Conservation (phyloP, 768 basidiomycete genomes). For the Lactarius indigo region DNA sequence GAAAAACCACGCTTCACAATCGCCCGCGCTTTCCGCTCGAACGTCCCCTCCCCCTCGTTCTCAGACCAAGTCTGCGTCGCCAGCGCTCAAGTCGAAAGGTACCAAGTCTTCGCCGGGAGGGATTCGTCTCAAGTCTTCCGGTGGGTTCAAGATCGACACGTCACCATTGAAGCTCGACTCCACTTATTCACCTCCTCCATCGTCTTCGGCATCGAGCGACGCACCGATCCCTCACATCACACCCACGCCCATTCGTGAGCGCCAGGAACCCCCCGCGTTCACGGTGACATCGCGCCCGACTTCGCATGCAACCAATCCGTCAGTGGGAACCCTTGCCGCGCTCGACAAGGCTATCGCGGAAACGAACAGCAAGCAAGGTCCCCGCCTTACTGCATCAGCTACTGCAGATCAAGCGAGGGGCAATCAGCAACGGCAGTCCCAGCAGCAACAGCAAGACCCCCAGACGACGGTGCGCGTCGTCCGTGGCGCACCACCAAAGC, state of each 20-base stretch:
- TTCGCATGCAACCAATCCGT: conserved; percentile 26
- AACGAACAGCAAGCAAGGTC: not conserved
- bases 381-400: not conserved
- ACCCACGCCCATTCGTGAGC: conserved; percentile 34
- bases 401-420: not conserved
- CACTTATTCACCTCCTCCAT: conserved; percentile 27
- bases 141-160: conserved; percentile 13
- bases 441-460: not conserved
- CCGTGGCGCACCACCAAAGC: not conserved
- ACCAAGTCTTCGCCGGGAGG: conserved; percentile 6
- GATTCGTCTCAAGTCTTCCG: not conserved
- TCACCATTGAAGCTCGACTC: conserved; percentile 1
- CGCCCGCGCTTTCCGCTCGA: conserved; percentile 20
- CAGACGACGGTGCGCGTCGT: conserved; percentile 19
- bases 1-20: conserved; percentile 21
- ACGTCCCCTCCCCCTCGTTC: conserved; percentile 3
- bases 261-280: conserved; percentile 33
- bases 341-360: conserved; percentile 1
- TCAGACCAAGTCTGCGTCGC: conserved; percentile 1
- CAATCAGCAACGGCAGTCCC: conserved; percentile 2
- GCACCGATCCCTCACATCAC: conserved; percentile 29
- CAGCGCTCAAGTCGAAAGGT: conserved; percentile 12
- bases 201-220: conserved; percentile 28
- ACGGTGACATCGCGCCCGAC: conserved; percentile 36
- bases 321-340: conserved; percentile 7